Evolutionary conservation across 495 filamentous ascomycete genomes (phyloP).

Genomic region (Copromyces sp.): DNA sequence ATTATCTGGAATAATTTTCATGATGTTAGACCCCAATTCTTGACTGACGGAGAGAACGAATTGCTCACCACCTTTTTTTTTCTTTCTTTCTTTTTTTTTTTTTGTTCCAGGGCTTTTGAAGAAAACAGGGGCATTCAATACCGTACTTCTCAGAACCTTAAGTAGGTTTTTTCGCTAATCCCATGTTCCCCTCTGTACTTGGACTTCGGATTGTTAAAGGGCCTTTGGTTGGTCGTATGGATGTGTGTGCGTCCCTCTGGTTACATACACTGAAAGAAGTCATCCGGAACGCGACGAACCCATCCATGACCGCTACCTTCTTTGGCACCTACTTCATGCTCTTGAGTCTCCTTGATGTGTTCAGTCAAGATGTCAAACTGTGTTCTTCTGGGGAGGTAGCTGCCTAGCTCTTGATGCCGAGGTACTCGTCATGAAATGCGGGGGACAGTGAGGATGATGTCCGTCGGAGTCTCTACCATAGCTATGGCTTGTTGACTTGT

Average conservation of each 20-base stretch:
- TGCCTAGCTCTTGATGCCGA: background rate
- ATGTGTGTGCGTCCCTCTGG: no score
- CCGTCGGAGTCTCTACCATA: background rate
- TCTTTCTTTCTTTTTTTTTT: background rate
- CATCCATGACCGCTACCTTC: background rate
- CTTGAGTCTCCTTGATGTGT: no score
- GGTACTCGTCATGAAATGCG: background rate
- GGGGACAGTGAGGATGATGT: background rate
- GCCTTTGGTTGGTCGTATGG: no score
- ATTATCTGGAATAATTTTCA: background rate
- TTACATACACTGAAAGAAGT: no score
- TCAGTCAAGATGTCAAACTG: background rate
- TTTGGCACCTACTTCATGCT: background rate
- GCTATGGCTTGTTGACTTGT: background rate
- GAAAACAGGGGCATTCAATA: background rate
- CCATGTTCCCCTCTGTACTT: no score
- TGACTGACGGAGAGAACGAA: background rate
- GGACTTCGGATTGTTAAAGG: no score
- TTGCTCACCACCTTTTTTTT: background rate
- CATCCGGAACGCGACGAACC: background rate
- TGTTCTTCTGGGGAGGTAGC: background rate
- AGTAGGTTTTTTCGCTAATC: background rate
- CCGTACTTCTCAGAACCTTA: background rate
- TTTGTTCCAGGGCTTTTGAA: background rate
- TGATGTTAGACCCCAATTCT: background rate